A percentile compares a stretch with the other conserved stretches of the same genome.
Evolutionary conservation across 139 green algal genomes (phyloP).

Genomic region (Chlorella sp.): DNA sequence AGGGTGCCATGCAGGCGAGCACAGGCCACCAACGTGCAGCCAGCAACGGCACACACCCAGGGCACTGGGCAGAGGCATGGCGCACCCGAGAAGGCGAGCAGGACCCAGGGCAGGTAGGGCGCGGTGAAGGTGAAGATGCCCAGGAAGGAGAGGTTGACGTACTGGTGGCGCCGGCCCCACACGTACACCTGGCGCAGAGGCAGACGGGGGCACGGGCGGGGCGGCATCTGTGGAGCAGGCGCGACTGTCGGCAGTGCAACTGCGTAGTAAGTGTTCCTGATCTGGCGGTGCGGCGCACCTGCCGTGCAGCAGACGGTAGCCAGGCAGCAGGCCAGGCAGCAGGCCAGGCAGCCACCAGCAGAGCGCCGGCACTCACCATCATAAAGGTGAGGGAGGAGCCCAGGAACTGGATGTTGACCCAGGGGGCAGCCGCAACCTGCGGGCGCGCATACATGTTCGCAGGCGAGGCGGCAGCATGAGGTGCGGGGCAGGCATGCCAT

Average conservation of each 20-base stretch:
- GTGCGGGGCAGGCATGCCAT: no score
- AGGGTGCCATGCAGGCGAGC: no score
- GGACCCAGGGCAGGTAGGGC: slow-evolving; percentile 98
- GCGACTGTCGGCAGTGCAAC: no score
- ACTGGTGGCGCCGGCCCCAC: slow-evolving; percentile 92
- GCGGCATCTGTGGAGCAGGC: no score
- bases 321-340: background rate
- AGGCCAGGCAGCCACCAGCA: background rate
- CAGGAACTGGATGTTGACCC: slow-evolving; percentile 97
- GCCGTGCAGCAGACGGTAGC: background rate
- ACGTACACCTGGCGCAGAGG: slow-evolving; percentile 87
- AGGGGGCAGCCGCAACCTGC: slow-evolving; percentile 69
- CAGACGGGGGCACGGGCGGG: background rate
- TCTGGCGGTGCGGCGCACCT: no score
- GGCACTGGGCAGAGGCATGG: background rate
- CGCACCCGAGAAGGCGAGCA: slow-evolving; percentile 86
- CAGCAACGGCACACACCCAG: no score
- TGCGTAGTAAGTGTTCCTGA: no score
- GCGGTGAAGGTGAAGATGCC: slow-evolving; percentile 99
- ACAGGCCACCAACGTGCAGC: no score
- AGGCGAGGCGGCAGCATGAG: no score
- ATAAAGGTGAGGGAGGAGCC: slow-evolving; percentile 97
- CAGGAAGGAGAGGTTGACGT: slow-evolving; percentile 95
- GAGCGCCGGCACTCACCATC: slow-evolving; percentile 69
- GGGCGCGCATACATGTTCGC: no score